A percentile compares a stretch with the other conserved stretches of the same genome.
Evolutionary conservation across 257 asterid species (phyloP).

Genomic region (Plantago elongata): DNA sequence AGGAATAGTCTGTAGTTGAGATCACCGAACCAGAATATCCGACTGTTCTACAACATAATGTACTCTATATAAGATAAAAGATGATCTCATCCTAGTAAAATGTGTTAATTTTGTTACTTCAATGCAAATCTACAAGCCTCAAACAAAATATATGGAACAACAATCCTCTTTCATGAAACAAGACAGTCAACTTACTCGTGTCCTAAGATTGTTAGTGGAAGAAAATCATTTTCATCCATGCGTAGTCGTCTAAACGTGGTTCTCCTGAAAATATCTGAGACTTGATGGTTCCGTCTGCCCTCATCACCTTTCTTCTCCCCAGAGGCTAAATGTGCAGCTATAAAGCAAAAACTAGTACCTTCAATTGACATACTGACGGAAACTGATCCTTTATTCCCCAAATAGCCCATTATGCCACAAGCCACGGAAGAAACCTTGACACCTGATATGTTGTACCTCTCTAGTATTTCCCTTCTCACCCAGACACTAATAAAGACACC

Average conservation of each 20-base stretch:
- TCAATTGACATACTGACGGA: conserved; percentile 70
- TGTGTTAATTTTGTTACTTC: not conserved
- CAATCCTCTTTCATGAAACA: not conserved
- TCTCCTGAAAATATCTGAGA: conserved; percentile 69
- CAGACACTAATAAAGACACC: conserved; percentile 92
- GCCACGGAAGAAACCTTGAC: conserved; percentile 78
- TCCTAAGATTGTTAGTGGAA: conserved; percentile 75
- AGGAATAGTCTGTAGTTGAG: conserved; percentile 85
- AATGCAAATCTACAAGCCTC: not conserved
- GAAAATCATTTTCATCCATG: conserved; percentile 37
- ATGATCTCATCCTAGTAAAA: conserved; percentile 5
- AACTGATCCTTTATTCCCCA: conserved; percentile 91
- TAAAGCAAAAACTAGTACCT: conserved; percentile 82
- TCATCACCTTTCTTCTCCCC: conserved; percentile 96
- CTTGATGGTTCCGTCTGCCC: conserved; percentile 79
- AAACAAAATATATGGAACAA: not conserved
- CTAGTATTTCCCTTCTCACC: conserved; percentile 61
- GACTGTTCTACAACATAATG: conserved; percentile 55
- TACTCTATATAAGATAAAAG: conserved; percentile 8
- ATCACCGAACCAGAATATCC: conserved; percentile 98
- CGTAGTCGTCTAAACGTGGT: conserved; percentile 57
- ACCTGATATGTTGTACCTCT: conserved; percentile 42
- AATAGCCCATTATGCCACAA: conserved; percentile 90
- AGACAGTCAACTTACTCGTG: conserved; percentile 66
- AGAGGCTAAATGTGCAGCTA: conserved; percentile 87